Conservation (phyloP, 768 basidiomycete genomes). For the Lentinula aciculospora region DNA sequence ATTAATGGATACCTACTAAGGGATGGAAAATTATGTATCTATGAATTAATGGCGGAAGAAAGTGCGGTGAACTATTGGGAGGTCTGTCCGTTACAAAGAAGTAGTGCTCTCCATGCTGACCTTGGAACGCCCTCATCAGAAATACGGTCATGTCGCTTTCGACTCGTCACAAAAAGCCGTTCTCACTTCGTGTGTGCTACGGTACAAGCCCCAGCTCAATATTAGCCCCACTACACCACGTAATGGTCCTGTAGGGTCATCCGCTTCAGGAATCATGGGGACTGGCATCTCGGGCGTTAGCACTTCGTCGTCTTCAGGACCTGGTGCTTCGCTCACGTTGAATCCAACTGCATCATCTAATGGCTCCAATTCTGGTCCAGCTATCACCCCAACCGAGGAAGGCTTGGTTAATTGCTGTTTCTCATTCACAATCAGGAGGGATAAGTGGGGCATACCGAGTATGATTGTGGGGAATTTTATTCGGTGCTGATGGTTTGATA, state of each 20-base stretch:
- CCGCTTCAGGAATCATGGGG: neutral
- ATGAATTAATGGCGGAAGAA: constrained; percentile 98
- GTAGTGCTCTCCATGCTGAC: neutral
- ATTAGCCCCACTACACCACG: neutral
- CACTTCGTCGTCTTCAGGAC: constrained; percentile 4
- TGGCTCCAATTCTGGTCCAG: constrained; percentile 8
- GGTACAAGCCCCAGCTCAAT: constrained; percentile 66
- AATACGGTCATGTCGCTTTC: constrained; percentile 93
- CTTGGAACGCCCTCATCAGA: constrained; percentile 36
- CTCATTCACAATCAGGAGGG: constrained; percentile 83
- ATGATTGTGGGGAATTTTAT: constrained; percentile 92
- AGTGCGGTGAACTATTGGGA: constrained; percentile 98
- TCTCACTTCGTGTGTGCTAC: constrained; percentile 84
- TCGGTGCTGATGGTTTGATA: constrained; percentile 41
- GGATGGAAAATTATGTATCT: constrained; percentile 94
- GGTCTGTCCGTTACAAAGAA: constrained; percentile 31
- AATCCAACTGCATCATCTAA: constrained; percentile 11
- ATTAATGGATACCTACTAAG: constrained; percentile 84
- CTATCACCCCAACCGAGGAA: constrained; percentile 45
- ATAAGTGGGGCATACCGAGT: constrained; percentile 82
- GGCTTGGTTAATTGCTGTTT: constrained; percentile 84
- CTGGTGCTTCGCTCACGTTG: constrained; percentile 2
- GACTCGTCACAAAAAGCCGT: constrained; percentile 91
- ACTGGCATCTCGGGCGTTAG: constrained; percentile 3
- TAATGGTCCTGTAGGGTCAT: neutral